A percentile compares a stretch with the other conserved stretches of the same genome.
phyloP scores from a whole-genome alignment of 2,329 filamentous ascomycete genomes.

The Myotisia sp. region DNA sequence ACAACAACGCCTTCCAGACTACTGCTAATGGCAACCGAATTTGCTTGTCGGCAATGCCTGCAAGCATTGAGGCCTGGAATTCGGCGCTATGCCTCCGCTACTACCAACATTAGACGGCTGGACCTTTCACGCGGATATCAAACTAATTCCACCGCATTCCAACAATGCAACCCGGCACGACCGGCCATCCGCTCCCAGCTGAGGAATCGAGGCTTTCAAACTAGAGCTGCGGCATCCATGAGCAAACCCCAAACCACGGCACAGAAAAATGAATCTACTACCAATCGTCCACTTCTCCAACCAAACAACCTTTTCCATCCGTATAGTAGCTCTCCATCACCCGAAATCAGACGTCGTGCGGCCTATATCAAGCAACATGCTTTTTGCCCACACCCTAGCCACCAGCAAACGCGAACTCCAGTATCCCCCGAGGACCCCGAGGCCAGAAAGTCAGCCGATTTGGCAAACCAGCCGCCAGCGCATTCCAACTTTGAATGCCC shows the following conservation, averaged over 20 bases:
- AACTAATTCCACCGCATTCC: constrained; percentile 14
- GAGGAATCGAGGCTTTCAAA: constrained; percentile 8
- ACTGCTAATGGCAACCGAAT: constrained; percentile 24
- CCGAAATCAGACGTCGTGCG: constrained; percentile 73
- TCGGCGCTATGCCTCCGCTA: constrained; percentile 15
- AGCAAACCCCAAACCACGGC: constrained; percentile 6
- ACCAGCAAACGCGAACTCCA: constrained; percentile 59
- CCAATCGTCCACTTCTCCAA: constrained; percentile 35
- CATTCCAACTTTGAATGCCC: constrained; percentile 92
- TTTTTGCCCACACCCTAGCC: constrained; percentile 80
- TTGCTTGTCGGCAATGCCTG: constrained; percentile 29
- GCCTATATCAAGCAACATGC: constrained; percentile 88
- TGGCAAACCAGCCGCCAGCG: constrained; percentile 45
- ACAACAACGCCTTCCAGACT: no score
- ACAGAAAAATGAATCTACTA: constrained; percentile 6
- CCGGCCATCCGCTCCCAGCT: neutral
- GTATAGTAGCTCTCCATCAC: constrained; percentile 75
- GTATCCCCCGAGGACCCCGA: constrained; percentile 51
- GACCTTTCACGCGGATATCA: constrained; percentile 18
- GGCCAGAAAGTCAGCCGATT: constrained; percentile 36
- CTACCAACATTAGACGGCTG: constrained; percentile 15
- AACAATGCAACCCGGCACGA: constrained; percentile 7
- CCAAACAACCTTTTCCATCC: constrained; percentile 85
- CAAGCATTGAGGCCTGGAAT: constrained; percentile 23
- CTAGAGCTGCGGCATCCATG: constrained; percentile 11